Base-by-base conservation (phyloP, 2,329 filamentous ascomycete genomes). In the Ramularia endophylla region DNA sequence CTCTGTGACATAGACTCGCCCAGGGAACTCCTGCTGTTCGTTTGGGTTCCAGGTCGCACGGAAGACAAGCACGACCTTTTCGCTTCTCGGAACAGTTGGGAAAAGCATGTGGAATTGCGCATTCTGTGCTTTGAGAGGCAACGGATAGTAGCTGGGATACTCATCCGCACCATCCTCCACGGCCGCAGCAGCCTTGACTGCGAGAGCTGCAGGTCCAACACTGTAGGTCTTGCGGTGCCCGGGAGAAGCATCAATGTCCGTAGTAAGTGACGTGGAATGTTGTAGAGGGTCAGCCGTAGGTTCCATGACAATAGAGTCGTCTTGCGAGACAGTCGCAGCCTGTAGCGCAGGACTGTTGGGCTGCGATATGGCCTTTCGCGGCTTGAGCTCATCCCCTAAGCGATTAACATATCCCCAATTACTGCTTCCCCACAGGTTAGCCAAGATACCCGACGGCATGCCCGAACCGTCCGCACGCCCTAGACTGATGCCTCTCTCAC, bases 81-180 rank as follows among this genome's bases (percentile, higher is more conserved):
- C 88, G 13, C 85, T 78, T 20, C 78, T 70, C 3, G 81, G 77
- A 0, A 87, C 85, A 46, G 81, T 78, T 0, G 90, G 89, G 65
- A 98, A 98, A 0, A 98, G 71, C 40, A 95, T 80, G 6, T 88
- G 77, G 61, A 98, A 98, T 59, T 97, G 92, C 2, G 88, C 85
- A 58, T 95, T 87, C 60, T 98, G 94, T 3, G 85, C 82, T 43
- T 60, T 63, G 7, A 65, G 52, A 48, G 90, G 85, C 1, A 81
- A 65, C 0, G 92, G 92, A 61, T 98, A 98, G 53, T 83, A 78
- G 51, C 65, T 70, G 17, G 77, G 89, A 64, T 84, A 90, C 43
- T 69, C 75, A 57, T 80, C 78, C 44, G 58, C 65, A 38, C 44
- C 20, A n/a, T 47, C 36, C 15, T 29, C 40, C 35, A 25, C 35